Conservation (phyloP, 2,329 filamentous ascomycete species). For the Venturia carpophila region DNA sequence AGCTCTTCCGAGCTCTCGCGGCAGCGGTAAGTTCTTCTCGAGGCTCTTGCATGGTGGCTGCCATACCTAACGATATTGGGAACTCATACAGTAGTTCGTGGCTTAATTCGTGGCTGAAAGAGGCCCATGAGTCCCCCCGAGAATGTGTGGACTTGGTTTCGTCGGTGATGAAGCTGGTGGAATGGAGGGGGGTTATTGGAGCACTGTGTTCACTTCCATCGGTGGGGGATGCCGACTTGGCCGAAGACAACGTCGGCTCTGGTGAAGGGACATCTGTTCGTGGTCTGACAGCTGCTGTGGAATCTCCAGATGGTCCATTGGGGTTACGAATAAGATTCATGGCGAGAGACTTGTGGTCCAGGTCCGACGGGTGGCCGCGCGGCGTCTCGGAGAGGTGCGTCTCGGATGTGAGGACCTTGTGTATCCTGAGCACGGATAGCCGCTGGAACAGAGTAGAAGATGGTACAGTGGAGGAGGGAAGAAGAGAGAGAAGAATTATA, state of each 20-base stretch:
- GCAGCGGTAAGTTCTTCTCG: conserved; percentile 1
- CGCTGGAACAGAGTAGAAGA: background rate
- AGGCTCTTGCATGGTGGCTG: conserved; percentile 5
- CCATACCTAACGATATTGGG: conserved; percentile 7
- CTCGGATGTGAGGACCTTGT: background rate
- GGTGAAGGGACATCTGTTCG: background rate
- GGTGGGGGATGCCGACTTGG: conserved; percentile 12
- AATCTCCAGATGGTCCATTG: conserved; percentile 5
- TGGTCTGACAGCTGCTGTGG: conserved; percentile 9
- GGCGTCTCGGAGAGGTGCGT: conserved; percentile 13
- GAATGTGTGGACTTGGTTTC: background rate
- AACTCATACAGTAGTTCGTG: conserved; percentile 7
- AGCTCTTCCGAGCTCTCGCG: conserved; percentile 8
- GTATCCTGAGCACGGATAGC: conserved; percentile 12
- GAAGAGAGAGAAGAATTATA: too few relatives aligned
- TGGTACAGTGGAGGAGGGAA: too few relatives aligned
- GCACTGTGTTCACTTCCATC: background rate
- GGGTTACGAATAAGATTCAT: background rate
- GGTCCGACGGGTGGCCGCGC: background rate
- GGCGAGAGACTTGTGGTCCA: conserved; percentile 9
- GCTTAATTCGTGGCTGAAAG: conserved; percentile 11
- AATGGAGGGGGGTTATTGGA: background rate
- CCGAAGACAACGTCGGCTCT: conserved; percentile 4
- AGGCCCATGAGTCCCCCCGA: conserved; percentile 1
- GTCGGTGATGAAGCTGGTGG: conserved; percentile 9